Evolutionary conservation across 1,139 yeast species (phyloP).

Genomic region (Scheffersomyces insectosa): DNA sequence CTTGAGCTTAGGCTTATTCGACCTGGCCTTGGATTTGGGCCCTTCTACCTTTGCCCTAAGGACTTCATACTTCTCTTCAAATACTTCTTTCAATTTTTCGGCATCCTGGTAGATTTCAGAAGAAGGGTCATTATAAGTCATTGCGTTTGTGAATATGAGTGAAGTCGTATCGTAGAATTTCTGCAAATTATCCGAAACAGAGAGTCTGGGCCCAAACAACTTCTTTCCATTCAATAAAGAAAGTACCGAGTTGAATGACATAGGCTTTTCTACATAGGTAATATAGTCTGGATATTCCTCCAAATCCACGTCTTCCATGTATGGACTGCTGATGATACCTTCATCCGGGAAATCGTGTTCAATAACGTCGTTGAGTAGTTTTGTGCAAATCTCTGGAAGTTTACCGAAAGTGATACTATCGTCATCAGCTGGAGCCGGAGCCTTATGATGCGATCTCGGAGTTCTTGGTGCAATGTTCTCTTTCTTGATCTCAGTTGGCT

Average conservation of each 20-base stretch:
- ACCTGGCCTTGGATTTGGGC: conserved; percentile 23
- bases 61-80: conserved; percentile 29
- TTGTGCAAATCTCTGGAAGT: conserved; percentile 25
- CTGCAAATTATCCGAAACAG: conserved; percentile 41
- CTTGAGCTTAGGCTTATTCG: conserved; percentile 27
- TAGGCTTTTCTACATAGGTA: conserved; percentile 55
- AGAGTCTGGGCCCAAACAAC: conserved; percentile 29
- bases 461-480: too few species aligned
- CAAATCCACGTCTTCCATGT: conserved; percentile 56
- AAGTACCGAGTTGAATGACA: conserved; percentile 52
- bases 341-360: conserved; percentile 44
- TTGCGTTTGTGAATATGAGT: conserved; percentile 58
- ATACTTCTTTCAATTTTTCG: conserved; percentile 38
- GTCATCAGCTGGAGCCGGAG: conserved; percentile 1
- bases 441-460: too few species aligned
- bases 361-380: conserved; percentile 36
- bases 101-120: conserved; percentile 62
- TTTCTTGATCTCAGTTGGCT: conserved; percentile 3
- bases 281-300: conserved; percentile 62
- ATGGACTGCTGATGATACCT: conserved; percentile 55
- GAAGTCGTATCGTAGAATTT: conserved; percentile 50
- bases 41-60: conserved; percentile 21
- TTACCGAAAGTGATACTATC: conserved; percentile 18
- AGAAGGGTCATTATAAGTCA: conserved; percentile 55
- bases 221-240: conserved; percentile 43